Evolutionary conservation across 306 rosid genomes (phyloP), one percentile per base, ranked within the genome.

Genomic region (Cicer bijugum): DNA sequence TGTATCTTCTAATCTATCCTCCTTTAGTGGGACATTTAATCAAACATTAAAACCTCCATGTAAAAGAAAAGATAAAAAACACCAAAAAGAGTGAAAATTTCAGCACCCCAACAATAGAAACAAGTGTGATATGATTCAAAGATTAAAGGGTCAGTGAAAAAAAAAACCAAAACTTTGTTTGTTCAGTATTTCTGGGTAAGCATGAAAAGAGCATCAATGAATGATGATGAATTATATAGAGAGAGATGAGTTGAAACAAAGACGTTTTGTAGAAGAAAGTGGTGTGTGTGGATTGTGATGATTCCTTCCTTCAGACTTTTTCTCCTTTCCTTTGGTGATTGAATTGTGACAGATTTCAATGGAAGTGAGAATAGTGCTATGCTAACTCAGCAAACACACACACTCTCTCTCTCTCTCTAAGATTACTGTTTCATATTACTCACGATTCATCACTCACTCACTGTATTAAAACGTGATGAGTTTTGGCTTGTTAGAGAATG

Each of bases 301-400:
- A 28, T 28, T 28, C 35, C 35, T 28, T 87, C 61, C 28, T 61
- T 82, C 82, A 85, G 82, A 65, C 67, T 75, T 79, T 81, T 69
- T 68, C 70, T 19, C 17, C 78, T 67, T n/a, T 28, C 17, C 78
- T 67, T 67, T n/a, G 16, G 23, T 14, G 45, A 67, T 53, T 67
- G 81, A 69, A 75, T 61, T 50, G 60, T 48, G 80, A 60, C 84
- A 78, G 80, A 79, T 83, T 78, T 78, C 77, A 57, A 68, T 72
- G 77, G 77, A 78, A 69, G 53, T 47, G 61, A 53, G 81, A 64
- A 68, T 19, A 57, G 2, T 81, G 72, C n/a, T 75, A 60, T 61
- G 40, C 15, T 23, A 28, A 57, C 39, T 57, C 14, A 10, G 38
- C 33, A 53, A 53, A 9, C 59, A 19, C 53, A 7, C 35, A 28